These are phyloP conservation scores for Entrophospora sp. DNA, from an alignment of 192 early-diverging fungal species.

Conservation along the genomic window DNA sequence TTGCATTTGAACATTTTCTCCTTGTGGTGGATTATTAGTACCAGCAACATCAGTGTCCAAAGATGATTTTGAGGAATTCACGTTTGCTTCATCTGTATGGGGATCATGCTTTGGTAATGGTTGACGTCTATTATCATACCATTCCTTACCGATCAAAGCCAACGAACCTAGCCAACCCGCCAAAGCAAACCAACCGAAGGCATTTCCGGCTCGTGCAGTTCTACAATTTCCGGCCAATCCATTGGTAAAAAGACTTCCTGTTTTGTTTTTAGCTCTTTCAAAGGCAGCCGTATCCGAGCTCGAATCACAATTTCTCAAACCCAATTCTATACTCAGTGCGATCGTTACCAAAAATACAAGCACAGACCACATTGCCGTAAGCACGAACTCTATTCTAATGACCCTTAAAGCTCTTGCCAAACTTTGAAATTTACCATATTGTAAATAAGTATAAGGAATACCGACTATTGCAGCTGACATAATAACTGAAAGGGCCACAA, in stretches of 20 bases:
- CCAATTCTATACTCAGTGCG: background rate
- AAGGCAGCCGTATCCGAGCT: too few relatives aligned
- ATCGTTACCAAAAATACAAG: background rate
- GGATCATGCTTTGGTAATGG: background rate
- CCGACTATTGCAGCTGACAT: background rate
- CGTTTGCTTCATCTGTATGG: background rate
- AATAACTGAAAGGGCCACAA: background rate
- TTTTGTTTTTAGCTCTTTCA: background rate
- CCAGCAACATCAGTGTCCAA: background rate
- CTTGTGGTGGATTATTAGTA: background rate
- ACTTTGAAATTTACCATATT: constrained; percentile 12
- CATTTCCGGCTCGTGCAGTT: background rate
- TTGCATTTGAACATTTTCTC: background rate
- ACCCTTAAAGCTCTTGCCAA: constrained; percentile 8
- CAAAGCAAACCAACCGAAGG: constrained; percentile 18
- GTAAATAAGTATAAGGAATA: constrained; percentile 9
- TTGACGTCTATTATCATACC: constrained; percentile 8
- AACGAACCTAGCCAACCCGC: constrained; percentile 11
- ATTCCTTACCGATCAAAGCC: background rate
- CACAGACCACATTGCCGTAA: constrained; percentile 14
- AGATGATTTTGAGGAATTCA: constrained; percentile 12
- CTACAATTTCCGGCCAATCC: background rate
- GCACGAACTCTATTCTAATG: constrained; percentile 11
- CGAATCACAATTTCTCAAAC: constrained; percentile 9
- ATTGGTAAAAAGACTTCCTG: background rate